Evolutionary conservation across 1,284 basidiomycete genomes (phyloP).

Genomic region (Xerocomus amazonicus): DNA sequence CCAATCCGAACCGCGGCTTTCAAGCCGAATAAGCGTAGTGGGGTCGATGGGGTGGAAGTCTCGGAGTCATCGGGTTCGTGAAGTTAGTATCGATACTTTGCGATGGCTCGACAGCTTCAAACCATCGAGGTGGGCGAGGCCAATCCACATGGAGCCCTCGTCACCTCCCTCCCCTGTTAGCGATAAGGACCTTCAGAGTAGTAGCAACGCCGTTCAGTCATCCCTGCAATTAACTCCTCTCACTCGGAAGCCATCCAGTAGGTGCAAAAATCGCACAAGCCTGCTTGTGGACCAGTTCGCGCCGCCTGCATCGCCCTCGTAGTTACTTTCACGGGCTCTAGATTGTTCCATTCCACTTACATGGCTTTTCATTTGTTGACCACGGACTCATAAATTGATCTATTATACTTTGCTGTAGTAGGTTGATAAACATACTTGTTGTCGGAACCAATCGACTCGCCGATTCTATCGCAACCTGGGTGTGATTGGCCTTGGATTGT

Average conservation of each 20-base stretch:
- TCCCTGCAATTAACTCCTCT: conserved; percentile 54
- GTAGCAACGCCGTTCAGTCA: conserved; percentile 39
- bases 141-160: conserved; percentile 38
- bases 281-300: conserved; percentile 35
- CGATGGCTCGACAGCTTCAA: conserved; percentile 64
- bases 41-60: conserved; percentile 55
- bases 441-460: background rate
- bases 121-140: conserved; percentile 35
- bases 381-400: conserved; percentile 1
- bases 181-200: conserved; percentile 28
- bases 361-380: conserved; percentile 3
- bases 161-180: conserved; percentile 18
- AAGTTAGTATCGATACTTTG: conserved; percentile 55
- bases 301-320: conserved; percentile 19
- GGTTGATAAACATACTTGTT: background rate
- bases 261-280: conserved; percentile 54
- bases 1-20: conserved; percentile 36
- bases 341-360: background rate
- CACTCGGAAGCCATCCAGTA: conserved; percentile 61
- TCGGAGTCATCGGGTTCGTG: conserved; percentile 54
- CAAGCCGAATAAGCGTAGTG: conserved; percentile 37
- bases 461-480: no score
- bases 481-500: no score
- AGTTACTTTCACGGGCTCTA: background rate
- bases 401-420: conserved; percentile 9